phyloP scores from a whole-genome alignment of 345 rosid species.

The Xanthoceras sorbifolium region DNA sequence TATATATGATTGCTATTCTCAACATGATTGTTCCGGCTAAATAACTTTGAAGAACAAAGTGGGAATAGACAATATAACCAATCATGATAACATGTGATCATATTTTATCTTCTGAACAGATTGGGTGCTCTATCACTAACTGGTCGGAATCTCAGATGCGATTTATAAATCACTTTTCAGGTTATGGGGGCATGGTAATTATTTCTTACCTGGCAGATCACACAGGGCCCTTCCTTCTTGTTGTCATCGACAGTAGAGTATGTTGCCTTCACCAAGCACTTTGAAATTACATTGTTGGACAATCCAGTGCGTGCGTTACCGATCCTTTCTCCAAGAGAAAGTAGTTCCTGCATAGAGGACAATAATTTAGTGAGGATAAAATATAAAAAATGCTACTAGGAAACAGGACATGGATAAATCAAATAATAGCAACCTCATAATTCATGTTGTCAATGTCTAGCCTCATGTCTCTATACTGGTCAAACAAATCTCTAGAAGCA shows the following conservation, averaged over 20 bases:
- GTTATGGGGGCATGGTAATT: not conserved
- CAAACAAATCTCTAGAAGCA: conserved; percentile 31
- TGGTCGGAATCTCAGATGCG: not conserved
- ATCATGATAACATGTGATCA: not conserved
- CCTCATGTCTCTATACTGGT: conserved; percentile 43
- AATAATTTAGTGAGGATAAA: not conserved
- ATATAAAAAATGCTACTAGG: not conserved
- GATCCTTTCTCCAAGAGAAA: conserved; percentile 44
- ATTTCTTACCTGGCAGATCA: conserved; percentile 44
- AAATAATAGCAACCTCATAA: conserved; percentile 35
- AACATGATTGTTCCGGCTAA: too few relatives aligned
- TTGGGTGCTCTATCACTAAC: not conserved
- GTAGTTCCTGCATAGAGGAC: conserved; percentile 36
- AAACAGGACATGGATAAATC: not conserved
- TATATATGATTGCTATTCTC: too few relatives aligned
- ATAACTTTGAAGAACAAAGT: too few relatives aligned
- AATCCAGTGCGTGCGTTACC: conserved; percentile 41
- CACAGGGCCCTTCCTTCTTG: conserved; percentile 26
- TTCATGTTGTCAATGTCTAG: conserved; percentile 42
- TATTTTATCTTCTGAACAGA: not conserved
- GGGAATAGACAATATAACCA: not conserved
- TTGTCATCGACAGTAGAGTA: conserved; percentile 5
- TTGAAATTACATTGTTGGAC: conserved; percentile 30
- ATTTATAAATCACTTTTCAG: not conserved
- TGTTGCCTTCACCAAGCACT: conserved; percentile 30